Percentiles rank a stretch among this genome's conserved stretches.
Conservation (phyloP, 1,284 basidiomycete species). For the Thelephora terrestris region DNA sequence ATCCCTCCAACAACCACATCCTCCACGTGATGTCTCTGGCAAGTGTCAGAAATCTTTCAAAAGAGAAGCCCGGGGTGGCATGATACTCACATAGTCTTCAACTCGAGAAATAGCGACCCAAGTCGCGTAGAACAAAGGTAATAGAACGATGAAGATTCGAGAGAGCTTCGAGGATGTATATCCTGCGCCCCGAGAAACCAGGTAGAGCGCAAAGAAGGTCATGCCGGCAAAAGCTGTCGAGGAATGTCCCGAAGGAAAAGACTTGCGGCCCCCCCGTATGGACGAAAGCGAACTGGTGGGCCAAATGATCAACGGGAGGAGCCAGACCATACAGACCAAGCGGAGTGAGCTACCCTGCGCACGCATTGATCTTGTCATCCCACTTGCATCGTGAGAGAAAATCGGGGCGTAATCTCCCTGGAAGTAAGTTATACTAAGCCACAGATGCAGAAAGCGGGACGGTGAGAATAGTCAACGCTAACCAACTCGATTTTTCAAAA, state of each 20-base stretch:
- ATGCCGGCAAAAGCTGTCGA: conserved; percentile 57
- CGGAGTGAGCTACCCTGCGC: conserved; percentile 37
- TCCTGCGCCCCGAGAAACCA: conserved; percentile 53
- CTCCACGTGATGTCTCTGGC: conserved; percentile 56
- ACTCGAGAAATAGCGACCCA: conserved; percentile 55
- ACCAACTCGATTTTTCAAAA: conserved; percentile 54
- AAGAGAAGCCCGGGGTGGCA: not conserved
- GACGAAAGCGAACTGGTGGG: conserved; percentile 1
- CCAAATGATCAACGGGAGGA: not conserved
- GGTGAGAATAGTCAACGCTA: conserved; percentile 11
- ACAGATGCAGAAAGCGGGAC: not conserved
- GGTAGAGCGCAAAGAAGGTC: conserved; percentile 50
- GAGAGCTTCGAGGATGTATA: conserved; percentile 40
- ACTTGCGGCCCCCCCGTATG: conserved; percentile 43
- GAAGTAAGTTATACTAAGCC: not conserved
- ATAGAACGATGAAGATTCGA: conserved; percentile 36
- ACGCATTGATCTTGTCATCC: conserved; percentile 35
- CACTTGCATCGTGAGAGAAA: conserved; percentile 59
- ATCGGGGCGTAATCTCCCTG: conserved; percentile 59
- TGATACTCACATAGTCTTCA: conserved; percentile 49
- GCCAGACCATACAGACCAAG: not conserved
- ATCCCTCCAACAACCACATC: conserved; percentile 53
- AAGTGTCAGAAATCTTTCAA: not conserved
- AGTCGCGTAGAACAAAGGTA: conserved; percentile 43
- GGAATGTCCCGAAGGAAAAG: conserved; percentile 62